Evolutionary conservation across 1,139 yeast genomes (phyloP).

Genomic region (Suhomyces maxii): DNA sequence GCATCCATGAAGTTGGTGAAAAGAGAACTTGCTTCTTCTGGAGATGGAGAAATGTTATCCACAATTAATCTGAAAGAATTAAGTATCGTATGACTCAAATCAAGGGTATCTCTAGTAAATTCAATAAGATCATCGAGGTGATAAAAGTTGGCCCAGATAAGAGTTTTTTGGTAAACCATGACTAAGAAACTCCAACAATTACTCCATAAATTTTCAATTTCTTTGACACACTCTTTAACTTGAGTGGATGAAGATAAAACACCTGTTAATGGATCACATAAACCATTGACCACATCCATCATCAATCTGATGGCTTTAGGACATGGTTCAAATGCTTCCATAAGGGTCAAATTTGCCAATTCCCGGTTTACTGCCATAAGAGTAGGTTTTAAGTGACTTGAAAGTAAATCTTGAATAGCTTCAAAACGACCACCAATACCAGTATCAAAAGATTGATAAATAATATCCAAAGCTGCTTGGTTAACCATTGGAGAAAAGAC

Average conservation of each 20-base stretch:
- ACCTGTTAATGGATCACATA: slow-evolving; percentile 69
- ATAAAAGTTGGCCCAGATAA: slow-evolving; percentile 70
- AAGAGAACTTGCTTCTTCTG: slow-evolving; percentile 24
- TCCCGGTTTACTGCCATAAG: slow-evolving; percentile 50
- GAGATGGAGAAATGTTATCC: slow-evolving; percentile 23
- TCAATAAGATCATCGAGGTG: slow-evolving; percentile 62
- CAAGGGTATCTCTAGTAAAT: slow-evolving; percentile 84
- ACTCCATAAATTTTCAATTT: slow-evolving; percentile 56
- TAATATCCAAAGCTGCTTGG: slow-evolving; percentile 69
- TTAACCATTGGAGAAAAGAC: slow-evolving; percentile 60
- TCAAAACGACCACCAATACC: slow-evolving; percentile 62
- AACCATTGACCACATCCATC: slow-evolving; percentile 67
- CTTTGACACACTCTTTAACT: slow-evolving; percentile 8
- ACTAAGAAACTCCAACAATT: slow-evolving; percentile 69
- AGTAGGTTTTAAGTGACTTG: slow-evolving; percentile 42
- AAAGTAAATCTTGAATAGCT: slow-evolving; percentile 59
- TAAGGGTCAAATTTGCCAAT: slow-evolving; percentile 43
- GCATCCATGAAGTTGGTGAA: slow-evolving; percentile 46
- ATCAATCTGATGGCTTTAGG: slow-evolving; percentile 73
- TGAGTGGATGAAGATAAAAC: slow-evolving; percentile 20
- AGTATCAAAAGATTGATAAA: slow-evolving; percentile 73
- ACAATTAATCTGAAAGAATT: slow-evolving; percentile 62
- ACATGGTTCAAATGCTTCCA: slow-evolving; percentile 67
- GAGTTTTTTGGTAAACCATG: slow-evolving; percentile 66
- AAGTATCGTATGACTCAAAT: slow-evolving; percentile 67